Evolutionary conservation across 2,329 filamentous ascomycete species (phyloP).

Genomic region (Trichoderma cornu-damae): DNA sequence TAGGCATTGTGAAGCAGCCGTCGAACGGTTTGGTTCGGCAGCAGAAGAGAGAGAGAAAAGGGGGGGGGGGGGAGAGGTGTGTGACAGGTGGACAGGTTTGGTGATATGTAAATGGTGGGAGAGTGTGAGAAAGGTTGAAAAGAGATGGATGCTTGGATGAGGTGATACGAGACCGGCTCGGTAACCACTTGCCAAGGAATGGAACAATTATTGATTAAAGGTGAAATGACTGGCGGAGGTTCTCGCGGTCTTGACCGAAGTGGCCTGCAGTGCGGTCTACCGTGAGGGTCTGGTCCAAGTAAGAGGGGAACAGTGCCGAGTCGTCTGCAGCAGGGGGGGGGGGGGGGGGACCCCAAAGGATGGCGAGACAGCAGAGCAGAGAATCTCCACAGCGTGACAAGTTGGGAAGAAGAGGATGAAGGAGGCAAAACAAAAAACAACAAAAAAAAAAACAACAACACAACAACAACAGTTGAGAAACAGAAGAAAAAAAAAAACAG

Average conservation of each 20-base stretch:
- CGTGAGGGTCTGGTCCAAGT: conserved; percentile 18
- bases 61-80: not conserved
- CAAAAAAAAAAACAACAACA: conserved; percentile 27
- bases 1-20: conserved; percentile 39
- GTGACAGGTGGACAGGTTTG: not conserved
- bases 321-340: conserved; percentile 16
- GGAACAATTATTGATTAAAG: conserved; percentile 20
- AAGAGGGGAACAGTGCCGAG: conserved; percentile 8
- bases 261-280: conserved; percentile 19
- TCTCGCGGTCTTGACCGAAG: conserved; percentile 18
- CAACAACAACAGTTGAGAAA: conserved; percentile 18
- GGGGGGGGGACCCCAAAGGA: conserved; percentile 1
- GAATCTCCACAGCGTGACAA: conserved; percentile 17
- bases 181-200: conserved; percentile 14
- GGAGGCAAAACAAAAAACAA: conserved; percentile 21
- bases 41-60: not conserved
- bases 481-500: conserved; percentile 25
- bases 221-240: conserved; percentile 17
- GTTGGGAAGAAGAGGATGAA: conserved; percentile 21
- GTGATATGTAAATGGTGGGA: conserved; percentile 4
- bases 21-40: conserved; percentile 11
- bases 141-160: conserved; percentile 10
- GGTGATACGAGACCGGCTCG: conserved; percentile 19
- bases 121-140: conserved; percentile 1
- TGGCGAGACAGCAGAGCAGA: not conserved